Conservation (phyloP, 1,284 basidiomycete genomes). For the Tilletiaria anomala region DNA sequence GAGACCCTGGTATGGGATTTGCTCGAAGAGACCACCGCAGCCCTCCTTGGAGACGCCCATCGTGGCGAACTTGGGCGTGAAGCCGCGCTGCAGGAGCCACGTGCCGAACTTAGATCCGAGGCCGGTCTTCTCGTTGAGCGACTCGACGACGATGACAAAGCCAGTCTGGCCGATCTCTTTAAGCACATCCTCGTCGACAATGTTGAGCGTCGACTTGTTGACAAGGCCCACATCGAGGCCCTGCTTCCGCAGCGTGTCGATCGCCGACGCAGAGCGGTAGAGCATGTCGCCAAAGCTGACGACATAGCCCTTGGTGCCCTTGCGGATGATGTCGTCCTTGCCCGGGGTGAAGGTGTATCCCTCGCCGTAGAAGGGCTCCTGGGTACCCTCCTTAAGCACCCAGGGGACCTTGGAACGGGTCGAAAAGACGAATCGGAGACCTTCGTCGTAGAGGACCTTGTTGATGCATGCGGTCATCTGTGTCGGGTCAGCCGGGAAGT, state of each 20-base stretch:
- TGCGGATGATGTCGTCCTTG: slow-evolving; percentile 59
- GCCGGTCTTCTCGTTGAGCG: slow-evolving; percentile 71
- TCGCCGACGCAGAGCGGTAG: slow-evolving; percentile 64
- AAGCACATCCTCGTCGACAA: slow-evolving; percentile 62
- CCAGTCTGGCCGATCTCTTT: slow-evolving; percentile 55
- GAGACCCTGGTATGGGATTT: slow-evolving; percentile 16
- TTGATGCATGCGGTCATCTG: slow-evolving; percentile 65
- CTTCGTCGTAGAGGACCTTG: slow-evolving; percentile 62
- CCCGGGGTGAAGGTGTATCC: slow-evolving; percentile 64
- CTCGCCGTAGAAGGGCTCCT: slow-evolving; percentile 53
- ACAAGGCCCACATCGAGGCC: slow-evolving; percentile 65
- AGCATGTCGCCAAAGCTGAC: slow-evolving; percentile 53
- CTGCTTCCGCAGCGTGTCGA: slow-evolving; percentile 53
- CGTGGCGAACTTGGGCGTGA: slow-evolving; percentile 64
- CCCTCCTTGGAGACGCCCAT: slow-evolving; percentile 63
- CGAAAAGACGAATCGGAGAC: slow-evolving; percentile 67
- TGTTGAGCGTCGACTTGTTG: slow-evolving; percentile 66
- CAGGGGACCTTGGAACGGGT: slow-evolving; percentile 72
- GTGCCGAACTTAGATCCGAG: slow-evolving; percentile 63
- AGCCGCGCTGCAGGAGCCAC: slow-evolving; percentile 62
- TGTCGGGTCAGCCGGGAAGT: slow-evolving; percentile 66
- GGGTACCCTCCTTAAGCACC: slow-evolving; percentile 61
- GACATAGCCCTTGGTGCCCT: slow-evolving; percentile 59
- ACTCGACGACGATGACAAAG: slow-evolving; percentile 68
- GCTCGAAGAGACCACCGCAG: slow-evolving; percentile 66